Evolutionary conservation across 805 yeast genomes (phyloP).

Genomic region (Torulaspora quercuum): DNA sequence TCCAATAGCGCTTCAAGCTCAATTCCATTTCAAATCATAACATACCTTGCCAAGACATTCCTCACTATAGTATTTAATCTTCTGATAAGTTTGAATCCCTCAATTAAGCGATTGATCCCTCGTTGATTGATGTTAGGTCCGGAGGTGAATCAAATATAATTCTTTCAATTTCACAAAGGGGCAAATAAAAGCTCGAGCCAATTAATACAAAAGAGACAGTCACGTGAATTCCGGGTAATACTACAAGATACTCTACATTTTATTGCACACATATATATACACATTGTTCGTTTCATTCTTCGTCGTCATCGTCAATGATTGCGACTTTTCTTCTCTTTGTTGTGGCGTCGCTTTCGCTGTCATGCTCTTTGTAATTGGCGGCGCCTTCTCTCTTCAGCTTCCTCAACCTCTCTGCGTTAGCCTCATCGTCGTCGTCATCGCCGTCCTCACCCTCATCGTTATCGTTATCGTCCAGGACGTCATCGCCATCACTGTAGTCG

Average conservation of each 20-base stretch:
- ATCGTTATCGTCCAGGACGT: conserved; percentile 36
- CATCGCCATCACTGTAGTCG: conserved; percentile 29
- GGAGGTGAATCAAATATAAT: no score
- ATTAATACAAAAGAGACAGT: no score
- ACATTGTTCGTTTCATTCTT: conserved; percentile 27
- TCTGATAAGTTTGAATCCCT: neutral
- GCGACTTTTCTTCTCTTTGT: conserved; percentile 32
- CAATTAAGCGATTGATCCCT: neutral
- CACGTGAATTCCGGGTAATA: no score
- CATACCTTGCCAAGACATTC: conserved; percentile 50
- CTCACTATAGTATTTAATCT: neutral
- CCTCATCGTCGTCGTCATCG: conserved; percentile 50
- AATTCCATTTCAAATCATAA: conserved; percentile 8
- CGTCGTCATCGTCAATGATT: conserved; percentile 40
- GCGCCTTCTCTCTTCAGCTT: conserved; percentile 55
- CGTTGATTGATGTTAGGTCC: neutral
- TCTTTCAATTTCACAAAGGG: no score
- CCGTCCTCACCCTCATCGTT: conserved; percentile 48
- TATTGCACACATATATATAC: no score
- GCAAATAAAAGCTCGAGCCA: no score
- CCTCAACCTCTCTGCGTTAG: conserved; percentile 58
- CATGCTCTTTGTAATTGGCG: conserved; percentile 41
- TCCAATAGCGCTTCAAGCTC: conserved; percentile 1
- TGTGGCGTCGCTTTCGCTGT: conserved; percentile 38
- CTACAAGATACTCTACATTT: no score